Base-by-base conservation (phyloP, 192 early-diverging fungal genomes). In the Linderina pennispora region DNA sequence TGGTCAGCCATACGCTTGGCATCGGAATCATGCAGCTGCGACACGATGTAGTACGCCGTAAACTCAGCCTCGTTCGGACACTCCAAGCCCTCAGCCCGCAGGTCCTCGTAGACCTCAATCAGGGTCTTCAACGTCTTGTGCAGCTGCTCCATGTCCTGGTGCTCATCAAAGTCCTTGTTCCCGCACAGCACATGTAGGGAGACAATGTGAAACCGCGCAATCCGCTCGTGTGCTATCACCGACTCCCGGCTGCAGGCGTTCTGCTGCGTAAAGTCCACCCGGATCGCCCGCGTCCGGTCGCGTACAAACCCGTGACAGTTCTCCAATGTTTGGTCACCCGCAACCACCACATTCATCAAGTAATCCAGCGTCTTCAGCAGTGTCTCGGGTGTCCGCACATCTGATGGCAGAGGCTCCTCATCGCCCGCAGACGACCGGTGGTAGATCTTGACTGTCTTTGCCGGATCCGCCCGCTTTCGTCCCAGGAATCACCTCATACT, bases 71-170 rank as follows among this genome's bases (percentile, higher is more conserved):
- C 91, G 35, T 94, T 94, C 0, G 80, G 71, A 19, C 77, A 81
- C 1, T 41, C 36, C 3, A 75, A 54, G 14, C 75, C 76, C 2
- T 74, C 67, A 9, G 64, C 54, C 9, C 74, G 50, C 40, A 83
- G 67, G 51, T 97, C 93, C 22, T 84, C 77, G 54, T 97, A 97
- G 34, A 87, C 89, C 69, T 94, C 88, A 23, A 79, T 80, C 46
- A 97, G 68, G 55, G 81, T 89, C 45, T 87, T 78, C 23, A 97
- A 74, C 19, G 87, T 86, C 74, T 94, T 96, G 17, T 80, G 53
- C 44, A 94, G 76, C 61, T 94, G 91, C 58, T 97, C 91, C 62
- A 77, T 80, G 49, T 96, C 93, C 48, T 89, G 88, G 45, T 88
- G 84, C 40, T 82, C 70, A 23, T 75, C 83, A 42, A 91, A 85